Evolutionary conservation across 2,329 filamentous ascomycete species (phyloP).

Genomic region (Botrytis pseudocinerea): DNA sequence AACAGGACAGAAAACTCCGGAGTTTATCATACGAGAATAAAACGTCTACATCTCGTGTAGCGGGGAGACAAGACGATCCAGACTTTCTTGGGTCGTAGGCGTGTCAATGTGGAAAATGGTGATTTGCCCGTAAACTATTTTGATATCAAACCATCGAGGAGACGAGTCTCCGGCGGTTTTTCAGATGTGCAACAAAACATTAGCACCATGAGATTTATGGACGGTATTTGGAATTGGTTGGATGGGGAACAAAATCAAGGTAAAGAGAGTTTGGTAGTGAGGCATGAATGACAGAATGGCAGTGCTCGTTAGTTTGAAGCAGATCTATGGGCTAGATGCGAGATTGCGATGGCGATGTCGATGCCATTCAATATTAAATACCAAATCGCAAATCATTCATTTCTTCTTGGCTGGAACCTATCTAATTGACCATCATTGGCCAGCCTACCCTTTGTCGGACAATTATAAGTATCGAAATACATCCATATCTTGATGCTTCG

Average conservation of each 20-base stretch:
- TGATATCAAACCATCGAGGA: not conserved
- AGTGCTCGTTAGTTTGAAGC: not conserved
- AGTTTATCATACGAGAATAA: not conserved
- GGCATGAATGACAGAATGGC: not conserved
- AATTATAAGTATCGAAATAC: not conserved
- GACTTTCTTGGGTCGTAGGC: not conserved
- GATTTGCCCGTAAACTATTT: not conserved
- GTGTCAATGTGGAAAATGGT: not conserved
- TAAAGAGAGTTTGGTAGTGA: not conserved
- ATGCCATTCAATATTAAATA: not conserved
- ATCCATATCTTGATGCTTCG: not conserved
- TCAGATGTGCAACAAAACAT: conserved; percentile 6
- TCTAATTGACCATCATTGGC: not conserved
- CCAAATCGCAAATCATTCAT: not conserved
- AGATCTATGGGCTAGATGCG: not conserved
- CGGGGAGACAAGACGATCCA: not conserved
- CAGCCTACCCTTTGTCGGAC: not conserved
- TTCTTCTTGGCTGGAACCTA: not conserved
- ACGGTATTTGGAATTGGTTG: not conserved
- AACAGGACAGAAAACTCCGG: conserved; percentile 7
- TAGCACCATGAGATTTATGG: not conserved
- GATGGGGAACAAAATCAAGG: not conserved
- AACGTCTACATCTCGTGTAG: not conserved
- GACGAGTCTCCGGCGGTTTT: not conserved
- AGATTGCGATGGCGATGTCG: not conserved